Conservation (phyloP, 2,329 filamentous ascomycete species). For the Ascochyta pisi region DNA sequence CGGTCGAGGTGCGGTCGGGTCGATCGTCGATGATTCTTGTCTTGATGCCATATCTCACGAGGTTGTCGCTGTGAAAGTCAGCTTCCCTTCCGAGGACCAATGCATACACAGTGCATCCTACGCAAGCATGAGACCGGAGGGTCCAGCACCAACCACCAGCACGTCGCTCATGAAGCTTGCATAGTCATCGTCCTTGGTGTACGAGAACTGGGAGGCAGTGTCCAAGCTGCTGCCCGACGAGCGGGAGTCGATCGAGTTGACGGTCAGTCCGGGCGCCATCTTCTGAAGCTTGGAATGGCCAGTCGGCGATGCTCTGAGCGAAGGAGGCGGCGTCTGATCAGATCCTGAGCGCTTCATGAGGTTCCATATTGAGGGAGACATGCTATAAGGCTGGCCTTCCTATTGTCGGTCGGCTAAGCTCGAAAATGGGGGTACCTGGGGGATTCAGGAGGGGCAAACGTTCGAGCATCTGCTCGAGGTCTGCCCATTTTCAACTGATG, state of each 20-base stretch:
- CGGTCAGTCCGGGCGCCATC: slow-evolving; percentile 43
- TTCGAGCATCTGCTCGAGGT: slow-evolving; percentile 28
- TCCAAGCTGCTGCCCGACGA: slow-evolving; percentile 35
- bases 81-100: not conserved
- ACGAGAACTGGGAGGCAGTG: slow-evolving; percentile 25
- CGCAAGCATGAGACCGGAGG: slow-evolving; percentile 54
- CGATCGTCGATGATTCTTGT: slow-evolving; percentile 73
- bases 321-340: slow-evolving; percentile 20
- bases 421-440: slow-evolving; percentile 40
- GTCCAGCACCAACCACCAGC: slow-evolving; percentile 52
- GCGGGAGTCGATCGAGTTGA: slow-evolving; percentile 31
- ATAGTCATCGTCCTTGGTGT: slow-evolving; percentile 33
- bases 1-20: slow-evolving; percentile 70
- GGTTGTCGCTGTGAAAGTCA: slow-evolving; percentile 54
- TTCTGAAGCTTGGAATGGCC: slow-evolving; percentile 37
- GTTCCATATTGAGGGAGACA: slow-evolving; percentile 42
- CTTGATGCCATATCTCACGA: slow-evolving; percentile 71
- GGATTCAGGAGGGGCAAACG: slow-evolving; percentile 25
- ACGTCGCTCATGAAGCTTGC: slow-evolving; percentile 49
- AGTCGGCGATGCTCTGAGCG: slow-evolving; percentile 27
- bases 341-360: slow-evolving; percentile 44
- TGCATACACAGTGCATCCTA: slow-evolving; percentile 22
- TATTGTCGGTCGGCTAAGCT: slow-evolving; percentile 23
- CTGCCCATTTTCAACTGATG: slow-evolving; percentile 37
- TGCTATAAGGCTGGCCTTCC: slow-evolving; percentile 32